These are phyloP conservation scores for Stachybotrys chartarum DNA, from an alignment of 2,329 filamentous ascomycete genomes.

Conservation along the genomic window DNA sequence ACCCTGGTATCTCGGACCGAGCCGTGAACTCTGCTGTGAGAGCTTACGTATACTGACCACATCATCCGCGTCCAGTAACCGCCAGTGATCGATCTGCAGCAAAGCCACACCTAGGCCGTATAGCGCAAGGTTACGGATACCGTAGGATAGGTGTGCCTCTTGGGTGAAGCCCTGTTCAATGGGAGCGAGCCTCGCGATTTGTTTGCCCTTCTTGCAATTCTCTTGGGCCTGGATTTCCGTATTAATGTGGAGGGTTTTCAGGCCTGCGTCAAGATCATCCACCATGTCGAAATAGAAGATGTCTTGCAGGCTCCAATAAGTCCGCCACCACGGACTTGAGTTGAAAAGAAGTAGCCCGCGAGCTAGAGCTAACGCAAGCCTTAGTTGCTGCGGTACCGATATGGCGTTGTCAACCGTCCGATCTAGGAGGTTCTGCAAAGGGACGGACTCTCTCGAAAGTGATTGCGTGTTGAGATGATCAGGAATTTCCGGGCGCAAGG, in stretches of 20 bases:
- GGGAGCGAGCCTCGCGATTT: background rate
- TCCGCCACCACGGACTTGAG: background rate
- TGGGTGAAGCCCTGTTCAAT: background rate
- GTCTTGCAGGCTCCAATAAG: background rate
- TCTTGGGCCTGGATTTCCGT: background rate
- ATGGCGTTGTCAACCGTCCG: background rate
- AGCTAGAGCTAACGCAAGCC: background rate
- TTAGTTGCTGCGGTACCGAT: background rate
- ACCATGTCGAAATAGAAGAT: background rate
- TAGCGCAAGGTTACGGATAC: background rate
- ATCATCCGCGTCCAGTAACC: background rate
- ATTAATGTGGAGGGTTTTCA: background rate
- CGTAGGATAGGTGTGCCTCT: background rate
- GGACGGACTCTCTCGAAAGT: background rate
- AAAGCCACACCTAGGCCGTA: background rate
- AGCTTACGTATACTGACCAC: background rate
- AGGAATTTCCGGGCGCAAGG: background rate
- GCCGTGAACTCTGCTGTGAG: background rate
- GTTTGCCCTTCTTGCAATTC: background rate
- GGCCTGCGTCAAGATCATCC: background rate
- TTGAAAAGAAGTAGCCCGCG: background rate
- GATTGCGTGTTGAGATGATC: background rate
- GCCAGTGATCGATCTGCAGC: background rate
- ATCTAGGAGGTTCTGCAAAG: background rate
- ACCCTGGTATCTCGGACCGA: background rate